Conservation (phyloP, 176 grass and related monocot species). For the Rhynchospora tenuis region DNA sequence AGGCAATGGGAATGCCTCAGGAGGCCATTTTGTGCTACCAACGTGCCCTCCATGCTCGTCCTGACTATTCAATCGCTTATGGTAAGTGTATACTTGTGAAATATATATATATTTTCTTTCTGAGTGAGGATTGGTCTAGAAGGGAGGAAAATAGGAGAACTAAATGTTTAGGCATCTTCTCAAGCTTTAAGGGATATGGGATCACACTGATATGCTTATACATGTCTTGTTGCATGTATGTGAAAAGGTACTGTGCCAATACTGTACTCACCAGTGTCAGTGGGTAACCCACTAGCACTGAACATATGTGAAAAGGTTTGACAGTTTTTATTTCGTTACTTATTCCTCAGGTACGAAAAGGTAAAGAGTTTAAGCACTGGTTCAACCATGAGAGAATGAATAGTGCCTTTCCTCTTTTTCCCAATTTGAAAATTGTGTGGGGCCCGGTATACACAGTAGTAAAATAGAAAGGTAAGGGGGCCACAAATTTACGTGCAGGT, state of each 20-base stretch:
- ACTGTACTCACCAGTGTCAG: not conserved
- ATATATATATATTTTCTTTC: not conserved
- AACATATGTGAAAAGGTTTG: slow-evolving; percentile 10
- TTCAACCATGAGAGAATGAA: slow-evolving; percentile 32
- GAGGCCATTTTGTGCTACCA: slow-evolving; percentile 94
- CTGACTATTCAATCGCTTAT: slow-evolving; percentile 83
- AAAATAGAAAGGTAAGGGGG: slow-evolving; percentile 42
- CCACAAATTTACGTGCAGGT: slow-evolving; percentile 66
- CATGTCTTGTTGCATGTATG: slow-evolving; percentile 7
- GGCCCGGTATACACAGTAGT: slow-evolving; percentile 22
- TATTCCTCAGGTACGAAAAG: slow-evolving; percentile 24
- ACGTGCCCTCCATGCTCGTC: slow-evolving; percentile 68
- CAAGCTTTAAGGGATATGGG: not conserved
- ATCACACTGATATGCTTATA: slow-evolving; percentile 11
- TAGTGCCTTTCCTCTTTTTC: slow-evolving; percentile 26
- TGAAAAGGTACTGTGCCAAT: slow-evolving; percentile 8
- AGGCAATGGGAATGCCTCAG: slow-evolving; percentile 87
- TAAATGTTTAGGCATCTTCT: not conserved
- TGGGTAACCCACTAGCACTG: slow-evolving; percentile 3
- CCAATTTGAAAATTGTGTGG: slow-evolving; percentile 25
- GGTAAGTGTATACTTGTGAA: slow-evolving; percentile 43
- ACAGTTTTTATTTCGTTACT: slow-evolving; percentile 29
- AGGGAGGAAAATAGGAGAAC: not conserved
- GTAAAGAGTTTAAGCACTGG: slow-evolving; percentile 21
- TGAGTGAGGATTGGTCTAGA: not conserved